phyloP scores from a whole-genome alignment of 148 eudicot species.

The Dianthus caryophyllus region DNA sequence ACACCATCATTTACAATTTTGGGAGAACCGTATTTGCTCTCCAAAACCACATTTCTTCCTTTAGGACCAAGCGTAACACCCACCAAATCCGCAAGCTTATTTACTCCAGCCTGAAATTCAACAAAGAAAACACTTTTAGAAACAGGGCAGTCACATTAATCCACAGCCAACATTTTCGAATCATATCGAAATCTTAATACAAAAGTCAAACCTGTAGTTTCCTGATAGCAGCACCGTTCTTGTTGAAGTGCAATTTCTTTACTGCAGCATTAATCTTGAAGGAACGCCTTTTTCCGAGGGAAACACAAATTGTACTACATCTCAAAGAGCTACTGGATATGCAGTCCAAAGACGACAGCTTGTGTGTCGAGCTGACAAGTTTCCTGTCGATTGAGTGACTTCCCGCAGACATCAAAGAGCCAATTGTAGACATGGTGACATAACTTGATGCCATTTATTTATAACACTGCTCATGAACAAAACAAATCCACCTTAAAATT shows the following conservation, averaged over 20 bases:
- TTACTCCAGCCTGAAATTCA: constrained; percentile 45
- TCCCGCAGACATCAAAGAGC: constrained; percentile 37
- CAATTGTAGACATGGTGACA: constrained; percentile 42
- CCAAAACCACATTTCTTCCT: constrained; percentile 62
- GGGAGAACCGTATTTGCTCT: constrained; percentile 60
- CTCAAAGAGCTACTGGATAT: constrained; percentile 31
- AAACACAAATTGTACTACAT: constrained; percentile 20
- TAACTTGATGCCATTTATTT: constrained; percentile 47
- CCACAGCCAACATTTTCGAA: background rate
- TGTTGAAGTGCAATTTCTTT: constrained; percentile 45
- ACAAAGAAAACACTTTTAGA: constrained; percentile 1
- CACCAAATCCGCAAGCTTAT: constrained; percentile 65
- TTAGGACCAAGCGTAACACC: constrained; percentile 67
- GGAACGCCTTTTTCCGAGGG: constrained; percentile 26
- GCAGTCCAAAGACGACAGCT: constrained; percentile 35
- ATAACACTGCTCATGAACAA: constrained; percentile 5
- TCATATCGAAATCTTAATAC: background rate
- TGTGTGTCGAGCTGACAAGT: constrained; percentile 22
- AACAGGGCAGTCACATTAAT: background rate
- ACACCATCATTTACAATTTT: constrained; percentile 57
- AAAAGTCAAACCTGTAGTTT: constrained; percentile 39
- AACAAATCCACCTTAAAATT: background rate
- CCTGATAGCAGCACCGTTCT: constrained; percentile 48
- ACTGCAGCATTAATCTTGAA: constrained; percentile 32
- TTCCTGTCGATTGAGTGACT: constrained; percentile 37